Evolutionary conservation across 805 yeast genomes (phyloP), one percentile per base, ranked within the genome.

Genomic region (Ogataea paraovalis): DNA sequence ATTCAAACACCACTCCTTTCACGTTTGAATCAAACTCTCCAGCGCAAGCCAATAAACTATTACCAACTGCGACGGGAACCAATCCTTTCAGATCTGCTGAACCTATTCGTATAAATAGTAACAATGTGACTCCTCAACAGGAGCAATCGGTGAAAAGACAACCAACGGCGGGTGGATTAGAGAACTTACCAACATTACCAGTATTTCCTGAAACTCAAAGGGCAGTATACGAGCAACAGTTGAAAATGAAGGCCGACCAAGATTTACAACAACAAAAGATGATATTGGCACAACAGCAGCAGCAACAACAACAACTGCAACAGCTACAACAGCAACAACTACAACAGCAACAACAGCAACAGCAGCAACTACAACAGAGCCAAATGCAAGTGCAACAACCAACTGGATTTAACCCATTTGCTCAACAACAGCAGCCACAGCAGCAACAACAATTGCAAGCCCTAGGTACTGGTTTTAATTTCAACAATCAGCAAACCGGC

Each of bases 151-250:
- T 76, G 54, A 66, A 71, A 56, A 68, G 73, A 14, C 85, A 79
- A 57, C 75, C 80, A 2, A 83, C 89, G 2, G 85, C 88, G 30
- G 92, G 91, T 3, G 92, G 91, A 0, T 72, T 82, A 50, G 91
- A 85, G 59, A 69, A 70, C 43, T 62, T 84, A 39, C 83, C 83
- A 9, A 84, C 90, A 0, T 67, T 77, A 3, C 78, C 89, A 2
- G 86, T 83, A 8, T 85, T 83, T 56, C 88, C 87, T 0, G 81
- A 82, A 55, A 81, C 87, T n/a, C 55, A 58, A 46, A 49, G 53
- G 20, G 62, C 56, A 20, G 42, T 34, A 20, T 52, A 48, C 25
- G 47, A 57, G 33, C 57, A 59, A 14, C 61, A 53, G 37, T 38
- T 53, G 34, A 54, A 48, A 22, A 21, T 39, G 33, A 50, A 53